Percentiles rank a stretch among this genome's conserved stretches.
These are phyloP conservation scores for Cryptosporidium viatorum DNA, from an alignment of 169 alveolate genomes.

Conservation along the genomic window DNA sequence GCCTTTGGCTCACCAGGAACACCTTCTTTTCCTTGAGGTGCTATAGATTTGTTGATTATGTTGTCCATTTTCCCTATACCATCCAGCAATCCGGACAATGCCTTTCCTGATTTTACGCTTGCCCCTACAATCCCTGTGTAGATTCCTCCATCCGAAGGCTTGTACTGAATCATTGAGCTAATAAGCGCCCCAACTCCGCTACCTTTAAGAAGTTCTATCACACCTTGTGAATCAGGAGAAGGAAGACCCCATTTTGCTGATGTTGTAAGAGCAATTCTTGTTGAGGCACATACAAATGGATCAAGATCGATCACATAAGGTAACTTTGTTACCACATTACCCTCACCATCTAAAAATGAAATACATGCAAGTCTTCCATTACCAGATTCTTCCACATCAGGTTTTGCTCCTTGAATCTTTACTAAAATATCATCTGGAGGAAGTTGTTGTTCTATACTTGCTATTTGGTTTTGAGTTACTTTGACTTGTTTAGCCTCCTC, in stretches of 20 bases:
- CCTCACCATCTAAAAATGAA: conserved; percentile 31
- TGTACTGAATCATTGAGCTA: conserved; percentile 58
- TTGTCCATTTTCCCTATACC: conserved; percentile 51
- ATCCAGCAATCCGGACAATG: conserved; percentile 25
- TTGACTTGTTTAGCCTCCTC: conserved; percentile 23
- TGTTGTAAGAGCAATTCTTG: conserved; percentile 50
- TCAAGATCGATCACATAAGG: conserved; percentile 53
- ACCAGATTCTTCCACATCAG: conserved; percentile 49
- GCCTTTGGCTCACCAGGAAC: background rate
- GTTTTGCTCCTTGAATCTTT: conserved; percentile 31
- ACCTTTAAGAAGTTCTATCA: conserved; percentile 19
- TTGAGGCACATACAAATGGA: conserved; percentile 68
- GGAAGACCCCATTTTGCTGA: conserved; percentile 68
- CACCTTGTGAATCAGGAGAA: conserved; percentile 43
- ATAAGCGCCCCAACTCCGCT: conserved; percentile 47
- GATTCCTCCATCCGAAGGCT: conserved; percentile 26
- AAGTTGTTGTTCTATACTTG: conserved; percentile 24
- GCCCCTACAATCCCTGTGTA: conserved; percentile 15
- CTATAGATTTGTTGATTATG: background rate
- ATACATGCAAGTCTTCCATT: conserved; percentile 48
- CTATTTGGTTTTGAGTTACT: conserved; percentile 6
- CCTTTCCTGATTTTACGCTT: conserved; percentile 13
- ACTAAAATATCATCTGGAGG: conserved; percentile 18
- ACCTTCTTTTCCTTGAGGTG: background rate
- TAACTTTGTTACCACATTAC: conserved; percentile 24